Conservation (phyloP, 202 grass and related monocot genomes). For the Carex arenaria region DNA sequence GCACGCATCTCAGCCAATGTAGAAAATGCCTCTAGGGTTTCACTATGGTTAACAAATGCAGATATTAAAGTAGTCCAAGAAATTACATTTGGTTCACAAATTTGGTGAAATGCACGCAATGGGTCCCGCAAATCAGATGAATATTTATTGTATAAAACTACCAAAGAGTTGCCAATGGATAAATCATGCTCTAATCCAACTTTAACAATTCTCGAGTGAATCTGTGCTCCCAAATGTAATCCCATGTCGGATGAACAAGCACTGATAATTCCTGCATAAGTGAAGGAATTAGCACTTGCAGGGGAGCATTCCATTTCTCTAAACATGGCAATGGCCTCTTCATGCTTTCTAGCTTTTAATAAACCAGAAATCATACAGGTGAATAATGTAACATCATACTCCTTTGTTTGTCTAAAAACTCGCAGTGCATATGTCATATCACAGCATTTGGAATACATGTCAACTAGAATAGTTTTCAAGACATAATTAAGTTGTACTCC, state of each 20-base stretch:
- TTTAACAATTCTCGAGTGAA: constrained; percentile 61
- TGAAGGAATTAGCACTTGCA: constrained; percentile 51
- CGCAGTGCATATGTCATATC: constrained; percentile 28
- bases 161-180: constrained; percentile 56
- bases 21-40: constrained; percentile 26
- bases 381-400: constrained; percentile 67
- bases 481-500: constrained; percentile 41
- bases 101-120: constrained; percentile 30
- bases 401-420: constrained; percentile 41
- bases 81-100: constrained; percentile 57
- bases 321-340: constrained; percentile 42
- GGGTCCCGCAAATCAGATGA: constrained; percentile 31
- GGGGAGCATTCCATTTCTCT: constrained; percentile 32
- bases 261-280: constrained; percentile 54
- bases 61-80: constrained; percentile 66
- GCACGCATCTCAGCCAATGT: constrained; percentile 48
- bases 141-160: constrained; percentile 58
- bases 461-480: constrained; percentile 67
- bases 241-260: constrained; percentile 32
- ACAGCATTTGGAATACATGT: constrained; percentile 67
- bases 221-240: constrained; percentile 35
- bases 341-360: constrained; percentile 29
- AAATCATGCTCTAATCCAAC: constrained; percentile 42
- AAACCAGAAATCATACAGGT: constrained; percentile 54
- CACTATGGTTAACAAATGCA: constrained; percentile 41